phyloP scores from a whole-genome alignment of 331 rosid genomes.

The Cydonia oblonga region DNA sequence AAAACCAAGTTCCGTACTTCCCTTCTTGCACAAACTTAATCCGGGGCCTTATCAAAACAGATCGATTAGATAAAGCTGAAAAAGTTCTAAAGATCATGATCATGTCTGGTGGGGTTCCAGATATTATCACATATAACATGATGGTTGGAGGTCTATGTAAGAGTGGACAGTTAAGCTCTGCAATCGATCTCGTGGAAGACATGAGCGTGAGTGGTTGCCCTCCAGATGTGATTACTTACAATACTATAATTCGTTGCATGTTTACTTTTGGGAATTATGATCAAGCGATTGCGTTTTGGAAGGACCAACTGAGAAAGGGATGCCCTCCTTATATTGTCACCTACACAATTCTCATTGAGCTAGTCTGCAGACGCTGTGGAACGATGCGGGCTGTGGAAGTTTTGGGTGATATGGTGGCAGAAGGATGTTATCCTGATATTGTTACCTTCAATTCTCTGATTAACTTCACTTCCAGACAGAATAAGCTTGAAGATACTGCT shows the following conservation, averaged over 20 bases:
- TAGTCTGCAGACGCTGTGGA: constrained; percentile 61
- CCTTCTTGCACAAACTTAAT: constrained; percentile 57
- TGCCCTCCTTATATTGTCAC: constrained; percentile 77
- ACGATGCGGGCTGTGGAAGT: constrained; percentile 51
- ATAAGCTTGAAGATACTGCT: constrained; percentile 48
- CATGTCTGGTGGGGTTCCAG: constrained; percentile 84
- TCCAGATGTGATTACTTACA: constrained; percentile 72
- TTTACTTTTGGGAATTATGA: constrained; percentile 41
- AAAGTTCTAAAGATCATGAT: constrained; percentile 45
- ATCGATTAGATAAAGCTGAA: constrained; percentile 43
- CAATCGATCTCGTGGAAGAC: constrained; percentile 49
- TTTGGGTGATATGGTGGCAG: constrained; percentile 64
- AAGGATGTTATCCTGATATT: constrained; percentile 83
- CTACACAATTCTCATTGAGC: constrained; percentile 59
- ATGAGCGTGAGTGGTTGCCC: constrained; percentile 87
- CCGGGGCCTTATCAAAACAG: constrained; percentile 49
- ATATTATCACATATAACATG: constrained; percentile 70
- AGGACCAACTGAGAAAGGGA: constrained; percentile 70
- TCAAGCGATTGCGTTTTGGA: constrained; percentile 72
- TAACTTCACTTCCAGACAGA: constrained; percentile 54
- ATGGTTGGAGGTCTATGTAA: constrained; percentile 57
- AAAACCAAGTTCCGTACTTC: constrained; percentile 64
- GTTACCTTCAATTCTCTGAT: constrained; percentile 62
- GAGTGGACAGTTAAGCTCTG: constrained; percentile 43
- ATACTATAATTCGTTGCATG: constrained; percentile 58